Evolutionary conservation across 2,329 filamentous ascomycete species (phyloP).

Genomic region (Diaporthe helianthi): DNA sequence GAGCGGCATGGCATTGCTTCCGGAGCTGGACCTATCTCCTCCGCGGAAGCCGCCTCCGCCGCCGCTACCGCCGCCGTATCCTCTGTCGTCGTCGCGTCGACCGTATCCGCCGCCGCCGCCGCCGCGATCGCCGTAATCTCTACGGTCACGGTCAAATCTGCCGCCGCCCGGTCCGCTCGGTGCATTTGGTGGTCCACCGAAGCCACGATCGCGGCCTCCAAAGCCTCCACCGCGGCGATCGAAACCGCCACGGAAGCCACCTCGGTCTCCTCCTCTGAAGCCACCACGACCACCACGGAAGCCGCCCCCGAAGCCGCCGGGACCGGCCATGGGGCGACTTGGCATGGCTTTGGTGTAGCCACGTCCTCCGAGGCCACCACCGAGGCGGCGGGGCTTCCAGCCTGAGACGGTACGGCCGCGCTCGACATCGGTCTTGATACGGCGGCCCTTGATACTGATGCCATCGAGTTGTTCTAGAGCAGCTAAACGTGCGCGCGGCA

Average conservation of each 20-base stretch:
- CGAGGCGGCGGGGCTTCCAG: constrained; percentile 91
- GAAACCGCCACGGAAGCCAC: constrained; percentile 54
- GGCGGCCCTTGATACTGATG: constrained; percentile 89
- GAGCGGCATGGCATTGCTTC: constrained; percentile 46
- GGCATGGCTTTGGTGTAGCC: constrained; percentile 87
- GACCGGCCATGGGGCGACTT: constrained; percentile 70
- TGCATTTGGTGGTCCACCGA: constrained; percentile 51
- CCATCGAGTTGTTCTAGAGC: constrained; percentile 87
- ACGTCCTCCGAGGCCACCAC: constrained; percentile 89
- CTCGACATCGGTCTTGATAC: constrained; percentile 94
- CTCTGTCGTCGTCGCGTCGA: constrained; percentile 36
- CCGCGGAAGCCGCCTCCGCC: constrained; percentile 43
- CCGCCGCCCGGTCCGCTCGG: constrained; percentile 65
- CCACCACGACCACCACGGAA: constrained; percentile 52
- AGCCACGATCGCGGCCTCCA: constrained; percentile 47
- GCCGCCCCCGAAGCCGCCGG: constrained; percentile 64
- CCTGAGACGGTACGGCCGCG: constrained; percentile 91
- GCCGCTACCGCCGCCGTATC: constrained; percentile 42
- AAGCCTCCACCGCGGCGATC: constrained; percentile 61
- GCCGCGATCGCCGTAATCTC: constrained; percentile 45
- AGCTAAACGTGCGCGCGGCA: constrained; percentile 71
- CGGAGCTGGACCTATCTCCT: constrained; percentile 66
- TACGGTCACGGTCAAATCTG: constrained; percentile 51
- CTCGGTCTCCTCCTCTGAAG: constrained; percentile 49
- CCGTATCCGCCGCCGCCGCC: constrained; percentile 54